Base-by-base conservation (phyloP, 768 basidiomycete species). In the Podaxis sp. region DNA sequence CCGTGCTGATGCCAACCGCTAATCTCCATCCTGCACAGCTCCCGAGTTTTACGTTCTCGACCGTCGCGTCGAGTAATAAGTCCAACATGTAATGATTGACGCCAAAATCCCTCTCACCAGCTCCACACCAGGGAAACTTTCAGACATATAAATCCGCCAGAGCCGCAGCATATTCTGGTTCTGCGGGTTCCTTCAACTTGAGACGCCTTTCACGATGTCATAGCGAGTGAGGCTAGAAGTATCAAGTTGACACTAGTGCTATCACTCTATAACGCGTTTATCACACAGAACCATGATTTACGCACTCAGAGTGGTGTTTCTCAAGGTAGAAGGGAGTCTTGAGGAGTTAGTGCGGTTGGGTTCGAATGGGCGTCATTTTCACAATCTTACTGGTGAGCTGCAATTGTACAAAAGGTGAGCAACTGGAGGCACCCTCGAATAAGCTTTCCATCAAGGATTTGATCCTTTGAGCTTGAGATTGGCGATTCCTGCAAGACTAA, bases 341-440 rank as follows among this genome's bases (percentile, higher is more conserved):
- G 22, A 56, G 54, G 54, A 56, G 37, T 56, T 56, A 56, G 13
- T 56, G 54, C 54, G 54, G 54, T 26, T 36, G 20, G 30, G 13
- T 20, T 40, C 37, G 22, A 40, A 40, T 24, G 37, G 20, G 2
- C 20, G n/a, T 17, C 20, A n/a, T 13, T 44, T 44, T 44, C 15
- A 44, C n/a, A 5, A 44, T n/a, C 41, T 44, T 44, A 11, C 0
- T n/a, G 2, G 33, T 10, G 33, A 33, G 10, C 8, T 33, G 33
- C 33, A 33, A 33, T 33, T 2, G 33, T 2, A 2, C 33, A 33
- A 33, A 8, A 33, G 1, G 10, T 2, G 33, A 33, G 33, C 10
- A 33, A 10, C 33, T 33, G 33, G 2, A 33, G 33, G 33, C 1
- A 8, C 10, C 6, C 10, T 33, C 33, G 33, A 33, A 10, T 2